Percentiles rank a stretch among this genome's conserved stretches.
Evolutionary conservation across 352 stramenopile species (phyloP).

Genomic region (Globisporangium uncinulatum): DNA sequence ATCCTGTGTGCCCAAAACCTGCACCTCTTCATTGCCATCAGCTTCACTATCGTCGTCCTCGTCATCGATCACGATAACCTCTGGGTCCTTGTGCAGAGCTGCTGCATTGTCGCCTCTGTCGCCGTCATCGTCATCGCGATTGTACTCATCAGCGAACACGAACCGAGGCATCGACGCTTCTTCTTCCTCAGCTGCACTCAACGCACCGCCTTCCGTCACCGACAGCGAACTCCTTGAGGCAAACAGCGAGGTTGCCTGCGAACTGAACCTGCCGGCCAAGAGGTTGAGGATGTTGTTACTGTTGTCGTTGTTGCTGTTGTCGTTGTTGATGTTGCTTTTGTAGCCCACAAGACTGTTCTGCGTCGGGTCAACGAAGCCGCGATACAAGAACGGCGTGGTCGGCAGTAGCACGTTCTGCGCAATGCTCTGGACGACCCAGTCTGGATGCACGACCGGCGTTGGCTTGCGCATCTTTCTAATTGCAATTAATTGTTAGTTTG

Average conservation of each 20-base stretch:
- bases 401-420: conserved; percentile 60
- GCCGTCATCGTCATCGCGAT: background rate
- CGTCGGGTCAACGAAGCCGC: conserved; percentile 72
- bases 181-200: background rate
- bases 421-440: conserved; percentile 92
- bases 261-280: conserved; percentile 2
- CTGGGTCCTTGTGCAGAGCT: background rate
- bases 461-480: conserved; percentile 47
- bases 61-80: conserved; percentile 4
- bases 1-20: too few species aligned
- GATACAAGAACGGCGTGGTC: conserved; percentile 78
- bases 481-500: too few species aligned
- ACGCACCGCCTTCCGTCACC: background rate
- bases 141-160: background rate
- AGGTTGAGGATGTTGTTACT: conserved; percentile 10
- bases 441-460: conserved; percentile 77
- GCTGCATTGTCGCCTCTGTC: too few species aligned
- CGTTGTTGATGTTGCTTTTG: too few species aligned
- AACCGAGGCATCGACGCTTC: background rate
- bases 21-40: too few species aligned
- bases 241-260: conserved; percentile 1
- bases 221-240: background rate
- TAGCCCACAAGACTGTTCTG: conserved; percentile 35
- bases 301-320: too few species aligned
- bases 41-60: conserved; percentile 1